Evolutionary conservation across 2,329 filamentous ascomycete species (phyloP).

Genomic region (Aspergillus awamori): DNA sequence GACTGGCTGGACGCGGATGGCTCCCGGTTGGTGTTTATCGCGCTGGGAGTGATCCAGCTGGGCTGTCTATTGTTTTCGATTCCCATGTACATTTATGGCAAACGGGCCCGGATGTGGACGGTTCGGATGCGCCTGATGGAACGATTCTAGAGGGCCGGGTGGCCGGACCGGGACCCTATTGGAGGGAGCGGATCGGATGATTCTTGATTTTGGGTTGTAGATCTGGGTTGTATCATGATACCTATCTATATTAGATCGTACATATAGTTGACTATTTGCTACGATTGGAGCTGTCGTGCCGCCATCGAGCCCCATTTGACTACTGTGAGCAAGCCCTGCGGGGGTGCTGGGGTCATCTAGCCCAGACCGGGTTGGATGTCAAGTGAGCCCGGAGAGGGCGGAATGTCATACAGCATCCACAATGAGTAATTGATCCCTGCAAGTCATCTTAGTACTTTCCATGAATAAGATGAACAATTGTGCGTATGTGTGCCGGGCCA

Average conservation of each 20-base stretch:
- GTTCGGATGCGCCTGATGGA: constrained; percentile 85
- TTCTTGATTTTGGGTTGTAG: constrained; percentile 2
- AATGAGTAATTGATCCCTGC: not conserved
- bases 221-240: constrained; percentile 1
- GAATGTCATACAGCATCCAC: not conserved
- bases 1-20: constrained; percentile 78
- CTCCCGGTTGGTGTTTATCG: constrained; percentile 75
- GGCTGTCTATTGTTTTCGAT: constrained; percentile 73
- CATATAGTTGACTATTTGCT: not conserved
- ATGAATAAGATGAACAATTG: not conserved
- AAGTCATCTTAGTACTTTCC: not conserved
- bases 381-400: too few species aligned
- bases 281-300: not conserved
- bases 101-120: constrained; percentile 92
- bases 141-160: constrained; percentile 39
- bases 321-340: not conserved
- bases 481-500: too few species aligned
- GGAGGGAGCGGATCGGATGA: not conserved
- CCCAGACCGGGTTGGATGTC: not conserved
- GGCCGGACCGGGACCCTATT: not conserved
- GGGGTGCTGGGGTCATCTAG: not conserved
- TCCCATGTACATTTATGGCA: constrained; percentile 93
- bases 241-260: not conserved
- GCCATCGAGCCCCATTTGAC: not conserved
- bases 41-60: constrained; percentile 83